phyloP scores from a whole-genome alignment of 2,329 filamentous ascomycete genomes.

The Ophiocordyceps camponoti-floridani region DNA sequence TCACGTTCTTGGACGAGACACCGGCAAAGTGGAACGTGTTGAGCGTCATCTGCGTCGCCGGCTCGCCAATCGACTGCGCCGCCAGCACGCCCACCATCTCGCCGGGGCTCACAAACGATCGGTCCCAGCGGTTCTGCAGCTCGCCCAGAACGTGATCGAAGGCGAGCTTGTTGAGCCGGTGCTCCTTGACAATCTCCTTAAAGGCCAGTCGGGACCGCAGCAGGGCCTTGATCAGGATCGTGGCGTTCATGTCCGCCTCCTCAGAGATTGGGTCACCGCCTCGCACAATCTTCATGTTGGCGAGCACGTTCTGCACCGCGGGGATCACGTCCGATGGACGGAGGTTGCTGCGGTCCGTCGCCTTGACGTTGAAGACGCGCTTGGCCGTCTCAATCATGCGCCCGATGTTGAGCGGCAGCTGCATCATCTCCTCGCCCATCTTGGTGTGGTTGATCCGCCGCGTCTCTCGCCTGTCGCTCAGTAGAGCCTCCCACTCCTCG shows the following conservation, averaged over 20 bases:
- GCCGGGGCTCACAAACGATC: slow-evolving; percentile 73
- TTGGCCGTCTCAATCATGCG: slow-evolving; percentile 85
- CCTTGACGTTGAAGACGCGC: slow-evolving; percentile 79
- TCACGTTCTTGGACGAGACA: slow-evolving; percentile 99
- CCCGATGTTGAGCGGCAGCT: slow-evolving; percentile 78
- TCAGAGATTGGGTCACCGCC: slow-evolving; percentile 65
- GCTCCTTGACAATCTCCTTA: slow-evolving; percentile 75
- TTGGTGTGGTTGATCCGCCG: slow-evolving; percentile 48
- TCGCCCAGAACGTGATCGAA: slow-evolving; percentile 88
- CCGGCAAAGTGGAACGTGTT: slow-evolving; percentile 99
- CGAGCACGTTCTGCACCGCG: slow-evolving; percentile 55
- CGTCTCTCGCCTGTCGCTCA: slow-evolving; percentile 56
- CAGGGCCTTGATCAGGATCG: slow-evolving; percentile 80
- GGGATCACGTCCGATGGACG: slow-evolving; percentile 77
- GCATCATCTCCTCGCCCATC: slow-evolving; percentile 71
- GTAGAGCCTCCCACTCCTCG: slow-evolving; percentile 66
- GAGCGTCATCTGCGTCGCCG: slow-evolving; percentile 96
- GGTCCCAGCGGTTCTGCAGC: slow-evolving; percentile 73
- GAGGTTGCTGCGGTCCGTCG: slow-evolving; percentile 71
- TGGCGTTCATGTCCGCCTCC: slow-evolving; percentile 80
- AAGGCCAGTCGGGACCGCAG: slow-evolving; percentile 79
- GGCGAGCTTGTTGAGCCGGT: slow-evolving; percentile 76
- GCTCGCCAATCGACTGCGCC: slow-evolving; percentile 96
- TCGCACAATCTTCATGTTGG: slow-evolving; percentile 68
- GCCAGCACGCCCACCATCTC: slow-evolving; percentile 98